phyloP scores from a whole-genome alignment of 1,139 yeast genomes.

The Hyphopichia wangnamkhiaoensis region DNA sequence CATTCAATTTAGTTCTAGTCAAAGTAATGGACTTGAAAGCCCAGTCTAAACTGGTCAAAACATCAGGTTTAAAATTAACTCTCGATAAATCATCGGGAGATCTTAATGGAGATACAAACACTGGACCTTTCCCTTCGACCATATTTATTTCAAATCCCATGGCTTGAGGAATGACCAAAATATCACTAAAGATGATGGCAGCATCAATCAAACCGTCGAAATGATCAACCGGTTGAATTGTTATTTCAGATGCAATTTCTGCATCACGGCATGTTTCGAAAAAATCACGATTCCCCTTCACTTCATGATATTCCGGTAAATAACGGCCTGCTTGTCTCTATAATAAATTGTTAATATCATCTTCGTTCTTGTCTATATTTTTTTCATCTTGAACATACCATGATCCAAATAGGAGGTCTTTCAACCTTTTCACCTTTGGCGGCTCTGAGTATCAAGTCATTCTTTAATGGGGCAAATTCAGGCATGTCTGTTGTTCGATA shows the following conservation, averaged over 20 bases:
- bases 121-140: conserved; percentile 95
- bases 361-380: background rate
- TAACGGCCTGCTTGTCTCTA: conserved; percentile 87
- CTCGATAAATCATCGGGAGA: conserved; percentile 63
- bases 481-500: conserved; percentile 19
- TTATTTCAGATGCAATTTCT: conserved; percentile 88
- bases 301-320: conserved; percentile 88
- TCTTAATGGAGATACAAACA: conserved; percentile 85
- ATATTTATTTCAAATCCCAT: conserved; percentile 95
- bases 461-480: conserved; percentile 70
- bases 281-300: conserved; percentile 83
- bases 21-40: conserved; percentile 89
- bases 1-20: conserved; percentile 79
- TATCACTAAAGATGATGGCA: conserved; percentile 94
- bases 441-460: conserved; percentile 88
- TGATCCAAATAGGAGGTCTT: conserved; percentile 97
- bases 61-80: conserved; percentile 65
- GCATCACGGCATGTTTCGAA: conserved; percentile 93
- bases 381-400: conserved; percentile 49
- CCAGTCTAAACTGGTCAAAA: conserved; percentile 81
- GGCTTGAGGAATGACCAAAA: conserved; percentile 95
- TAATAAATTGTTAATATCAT: conserved; percentile 5
- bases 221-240: conserved; percentile 93
- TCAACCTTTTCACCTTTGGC: conserved; percentile 82
- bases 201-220: conserved; percentile 91